These are phyloP conservation scores for Tricholoma matsutake DNA, from an alignment of 768 basidiomycete species.

Conservation along the genomic window DNA sequence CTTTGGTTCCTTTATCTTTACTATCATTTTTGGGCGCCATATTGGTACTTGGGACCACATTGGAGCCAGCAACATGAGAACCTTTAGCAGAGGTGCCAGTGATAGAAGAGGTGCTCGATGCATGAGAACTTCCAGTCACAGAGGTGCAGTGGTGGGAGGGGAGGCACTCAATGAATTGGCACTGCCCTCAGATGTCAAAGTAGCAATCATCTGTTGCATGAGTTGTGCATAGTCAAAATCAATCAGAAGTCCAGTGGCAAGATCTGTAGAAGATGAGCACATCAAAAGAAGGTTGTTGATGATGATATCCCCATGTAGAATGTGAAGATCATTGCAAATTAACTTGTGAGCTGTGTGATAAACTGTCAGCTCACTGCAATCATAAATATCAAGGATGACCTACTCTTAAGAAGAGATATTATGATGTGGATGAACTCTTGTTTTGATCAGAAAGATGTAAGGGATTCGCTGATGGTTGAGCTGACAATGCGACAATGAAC, in stretches of 20 bases:
- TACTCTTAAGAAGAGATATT: not conserved
- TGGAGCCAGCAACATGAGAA: not conserved
- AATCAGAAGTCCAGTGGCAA: not conserved
- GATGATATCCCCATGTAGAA: not conserved
- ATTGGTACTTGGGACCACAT: not conserved
- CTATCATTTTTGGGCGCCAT: not conserved
- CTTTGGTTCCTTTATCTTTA: not conserved
- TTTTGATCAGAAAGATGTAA: not conserved
- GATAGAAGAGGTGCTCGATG: not conserved
- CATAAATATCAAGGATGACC: not conserved
- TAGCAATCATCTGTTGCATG: too few species aligned
- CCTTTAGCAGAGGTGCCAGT: not conserved
- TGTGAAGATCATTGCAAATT: not conserved
- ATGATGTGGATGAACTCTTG: not conserved
- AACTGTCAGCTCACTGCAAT: not conserved
- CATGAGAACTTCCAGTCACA: not conserved
- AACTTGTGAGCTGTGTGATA: not conserved
- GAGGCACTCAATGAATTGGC: not conserved
- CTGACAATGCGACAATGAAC: not conserved
- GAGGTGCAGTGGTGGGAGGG: not conserved
- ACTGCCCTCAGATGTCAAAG: too few species aligned
- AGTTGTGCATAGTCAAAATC: slow-evolving; percentile 1
- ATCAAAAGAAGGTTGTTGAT: not conserved
- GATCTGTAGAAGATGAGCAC: not conserved
- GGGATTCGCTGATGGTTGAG: not conserved